phyloP scores from a whole-genome alignment of 1,284 basidiomycete species.

The Caloboletus firmus region DNA sequence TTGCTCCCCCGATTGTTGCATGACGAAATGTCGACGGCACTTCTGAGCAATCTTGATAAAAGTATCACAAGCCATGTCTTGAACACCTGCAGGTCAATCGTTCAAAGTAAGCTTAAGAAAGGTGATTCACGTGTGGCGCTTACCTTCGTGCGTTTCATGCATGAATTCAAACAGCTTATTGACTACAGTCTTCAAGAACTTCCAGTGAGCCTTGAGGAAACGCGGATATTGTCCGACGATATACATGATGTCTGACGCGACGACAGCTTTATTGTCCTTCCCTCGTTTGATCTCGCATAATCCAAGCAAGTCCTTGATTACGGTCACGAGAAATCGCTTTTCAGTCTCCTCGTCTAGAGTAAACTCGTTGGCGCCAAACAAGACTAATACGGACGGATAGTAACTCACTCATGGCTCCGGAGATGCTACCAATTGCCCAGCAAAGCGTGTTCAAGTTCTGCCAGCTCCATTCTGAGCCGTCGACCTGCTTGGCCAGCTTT shows the following conservation, averaged over 20 bases:
- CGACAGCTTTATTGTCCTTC: slow-evolving; percentile 99
- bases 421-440: slow-evolving; percentile 99
- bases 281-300: slow-evolving; percentile 98
- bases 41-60: slow-evolving; percentile 99
- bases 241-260: slow-evolving; percentile 99
- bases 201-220: slow-evolving; percentile 99
- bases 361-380: slow-evolving; percentile 2
- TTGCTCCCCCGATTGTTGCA: slow-evolving; percentile 96
- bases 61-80: slow-evolving; percentile 99
- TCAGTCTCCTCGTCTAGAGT: slow-evolving; percentile 91
- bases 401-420: slow-evolving; percentile 94
- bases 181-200: slow-evolving; percentile 99
- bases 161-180: slow-evolving; percentile 99
- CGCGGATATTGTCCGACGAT: slow-evolving; percentile 99
- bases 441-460: slow-evolving; percentile 98
- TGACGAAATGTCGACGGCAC: slow-evolving; percentile 96
- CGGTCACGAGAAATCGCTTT: slow-evolving; percentile 98
- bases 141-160: slow-evolving; percentile 99
- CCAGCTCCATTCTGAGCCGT: slow-evolving; percentile 99
- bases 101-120: slow-evolving; percentile 7
- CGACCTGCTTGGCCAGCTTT: slow-evolving; percentile 96
- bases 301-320: slow-evolving; percentile 98
- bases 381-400: neutral
- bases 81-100: slow-evolving; percentile 69
- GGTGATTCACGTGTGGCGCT: slow-evolving; percentile 6